These are phyloP conservation scores for Euphorbia tirucalli DNA, from an alignment of 345 rosid species.

Conservation along the genomic window DNA sequence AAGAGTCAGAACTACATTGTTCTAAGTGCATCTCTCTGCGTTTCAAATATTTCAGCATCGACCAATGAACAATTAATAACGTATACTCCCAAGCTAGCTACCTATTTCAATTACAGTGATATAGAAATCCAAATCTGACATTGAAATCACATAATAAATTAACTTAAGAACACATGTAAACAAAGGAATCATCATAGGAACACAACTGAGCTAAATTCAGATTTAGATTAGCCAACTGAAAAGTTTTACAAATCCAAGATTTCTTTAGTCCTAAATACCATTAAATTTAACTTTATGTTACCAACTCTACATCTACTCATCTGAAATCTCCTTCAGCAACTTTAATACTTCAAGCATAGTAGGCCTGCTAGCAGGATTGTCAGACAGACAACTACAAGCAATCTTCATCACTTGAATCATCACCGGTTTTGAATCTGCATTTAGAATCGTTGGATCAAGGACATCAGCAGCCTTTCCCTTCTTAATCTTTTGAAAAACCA, in stretches of 20 bases:
- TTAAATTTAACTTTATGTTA: background rate
- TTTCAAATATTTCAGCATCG: too few relatives aligned
- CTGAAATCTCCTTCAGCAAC: slow-evolving; percentile 49
- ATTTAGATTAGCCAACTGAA: too few relatives aligned
- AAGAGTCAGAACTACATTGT: too few relatives aligned
- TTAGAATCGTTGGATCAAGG: slow-evolving; percentile 54
- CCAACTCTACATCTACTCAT: slow-evolving; percentile 12
- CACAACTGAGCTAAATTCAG: too few relatives aligned
- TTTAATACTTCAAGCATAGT: slow-evolving; percentile 63
- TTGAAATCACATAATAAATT: too few relatives aligned
- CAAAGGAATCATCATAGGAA: too few relatives aligned
- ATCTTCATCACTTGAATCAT: slow-evolving; percentile 73
- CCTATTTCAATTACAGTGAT: too few relatives aligned
- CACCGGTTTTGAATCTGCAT: slow-evolving; percentile 40
- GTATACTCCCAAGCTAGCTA: too few relatives aligned
- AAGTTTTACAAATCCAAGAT: background rate
- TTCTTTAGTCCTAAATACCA: background rate
- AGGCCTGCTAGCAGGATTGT: slow-evolving; percentile 74
- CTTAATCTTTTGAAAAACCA: slow-evolving; percentile 74
- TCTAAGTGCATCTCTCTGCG: too few relatives aligned
- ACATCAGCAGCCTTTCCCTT: slow-evolving; percentile 60
- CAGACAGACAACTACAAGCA: slow-evolving; percentile 59
- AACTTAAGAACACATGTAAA: too few relatives aligned
- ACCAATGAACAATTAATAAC: too few relatives aligned
- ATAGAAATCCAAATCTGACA: too few relatives aligned